phyloP scores from a whole-genome alignment of 352 stramenopile species.

The Phytophthora pluvialis region DNA sequence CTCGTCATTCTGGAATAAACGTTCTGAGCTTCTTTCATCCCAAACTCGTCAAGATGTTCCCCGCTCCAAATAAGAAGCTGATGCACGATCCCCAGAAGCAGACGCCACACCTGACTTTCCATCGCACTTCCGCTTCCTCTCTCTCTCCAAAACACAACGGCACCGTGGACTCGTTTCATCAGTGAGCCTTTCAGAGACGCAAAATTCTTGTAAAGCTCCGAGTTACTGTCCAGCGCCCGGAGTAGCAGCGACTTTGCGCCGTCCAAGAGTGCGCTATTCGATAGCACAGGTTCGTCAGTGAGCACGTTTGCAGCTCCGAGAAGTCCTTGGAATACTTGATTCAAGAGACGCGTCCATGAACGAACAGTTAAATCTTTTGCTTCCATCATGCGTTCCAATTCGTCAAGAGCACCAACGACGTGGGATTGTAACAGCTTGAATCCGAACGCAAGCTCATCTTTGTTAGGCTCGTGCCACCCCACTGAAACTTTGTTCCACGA shows the following conservation, averaged over 20 bases:
- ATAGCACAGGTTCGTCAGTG: slow-evolving; percentile 40
- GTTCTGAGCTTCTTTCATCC: slow-evolving; percentile 56
- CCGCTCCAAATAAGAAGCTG: slow-evolving; percentile 67
- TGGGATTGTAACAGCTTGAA: slow-evolving; percentile 60
- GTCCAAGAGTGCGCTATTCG: slow-evolving; percentile 40
- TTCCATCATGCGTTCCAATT: slow-evolving; percentile 34
- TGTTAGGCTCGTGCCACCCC: slow-evolving; percentile 70
- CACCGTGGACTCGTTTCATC: slow-evolving; percentile 46
- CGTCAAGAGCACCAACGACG: slow-evolving; percentile 41
- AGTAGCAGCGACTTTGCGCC: slow-evolving; percentile 51
- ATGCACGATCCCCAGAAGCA: slow-evolving; percentile 52
- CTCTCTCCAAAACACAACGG: slow-evolving; percentile 61
- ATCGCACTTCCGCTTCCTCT: slow-evolving; percentile 49
- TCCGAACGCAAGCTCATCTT: slow-evolving; percentile 59
- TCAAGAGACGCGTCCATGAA: slow-evolving; percentile 53
- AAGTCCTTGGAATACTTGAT: slow-evolving; percentile 52
- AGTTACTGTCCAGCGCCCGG: slow-evolving; percentile 36
- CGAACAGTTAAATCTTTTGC: slow-evolving; percentile 47
- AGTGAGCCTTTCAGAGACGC: slow-evolving; percentile 50
- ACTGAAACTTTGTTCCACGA: slow-evolving; percentile 60
- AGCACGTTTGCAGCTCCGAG: slow-evolving; percentile 60
- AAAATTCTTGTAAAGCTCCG: slow-evolving; percentile 40
- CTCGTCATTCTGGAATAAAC: slow-evolving; percentile 58
- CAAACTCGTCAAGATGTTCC: slow-evolving; percentile 48
- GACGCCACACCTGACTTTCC: slow-evolving; percentile 64